phyloP scores from a whole-genome alignment of 2,329 filamentous ascomycete species.

The Aspergillus ustus region DNA sequence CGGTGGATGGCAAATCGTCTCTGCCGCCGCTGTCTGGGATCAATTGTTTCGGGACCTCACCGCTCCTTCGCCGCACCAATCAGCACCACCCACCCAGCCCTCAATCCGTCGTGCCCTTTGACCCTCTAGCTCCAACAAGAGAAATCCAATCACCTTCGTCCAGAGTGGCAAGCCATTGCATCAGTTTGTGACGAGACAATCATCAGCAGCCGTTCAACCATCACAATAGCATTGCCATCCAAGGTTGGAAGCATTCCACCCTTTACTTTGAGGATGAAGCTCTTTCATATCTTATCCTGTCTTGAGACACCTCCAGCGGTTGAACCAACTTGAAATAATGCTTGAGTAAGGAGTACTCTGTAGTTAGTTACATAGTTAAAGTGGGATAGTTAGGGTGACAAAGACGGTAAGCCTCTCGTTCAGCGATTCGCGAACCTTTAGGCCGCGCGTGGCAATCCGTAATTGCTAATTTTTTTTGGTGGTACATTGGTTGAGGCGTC shows the following conservation, averaged over 20 bases:
- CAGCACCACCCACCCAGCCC: slow-evolving; percentile 13
- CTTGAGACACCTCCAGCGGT: not conserved
- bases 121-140: too few relatives aligned
- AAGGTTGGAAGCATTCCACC: slow-evolving; percentile 10
- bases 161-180: slow-evolving; percentile 21
- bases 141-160: slow-evolving; percentile 9
- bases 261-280: not conserved
- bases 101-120: slow-evolving; percentile 1
- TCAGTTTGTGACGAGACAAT: slow-evolving; percentile 23
- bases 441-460: slow-evolving; percentile 24
- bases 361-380: too few relatives aligned
- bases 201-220: slow-evolving; percentile 10
- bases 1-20: not conserved
- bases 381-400: not conserved
- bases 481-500: slow-evolving; percentile 9
- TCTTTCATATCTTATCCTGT: not conserved
- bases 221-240: not conserved
- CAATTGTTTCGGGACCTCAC: slow-evolving; percentile 17
- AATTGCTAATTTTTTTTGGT: slow-evolving; percentile 18
- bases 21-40: not conserved
- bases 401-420: not conserved
- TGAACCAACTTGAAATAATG: too few relatives aligned
- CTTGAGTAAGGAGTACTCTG: too few relatives aligned
- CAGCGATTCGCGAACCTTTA: slow-evolving; percentile 19
- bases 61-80: slow-evolving; percentile 31